These are phyloP conservation scores for Lichina pygmaea DNA, from an alignment of 495 filamentous ascomycete species.

Conservation along the genomic window DNA sequence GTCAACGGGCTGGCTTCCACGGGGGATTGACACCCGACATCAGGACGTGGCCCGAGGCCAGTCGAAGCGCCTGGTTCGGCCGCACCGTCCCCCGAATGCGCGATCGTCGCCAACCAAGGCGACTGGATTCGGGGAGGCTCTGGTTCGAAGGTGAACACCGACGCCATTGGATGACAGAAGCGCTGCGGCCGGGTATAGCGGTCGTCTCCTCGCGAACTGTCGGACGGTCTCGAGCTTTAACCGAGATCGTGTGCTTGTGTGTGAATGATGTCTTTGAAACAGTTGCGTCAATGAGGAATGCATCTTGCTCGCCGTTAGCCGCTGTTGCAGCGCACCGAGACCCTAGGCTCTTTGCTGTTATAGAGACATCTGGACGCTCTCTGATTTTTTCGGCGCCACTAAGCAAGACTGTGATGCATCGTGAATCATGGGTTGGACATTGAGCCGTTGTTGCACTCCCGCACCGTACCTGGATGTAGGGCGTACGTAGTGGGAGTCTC, in stretches of 20 bases:
- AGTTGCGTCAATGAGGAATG: neutral
- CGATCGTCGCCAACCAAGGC: constrained; percentile 44
- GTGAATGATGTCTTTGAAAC: neutral
- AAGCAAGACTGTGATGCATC: too few relatives aligned
- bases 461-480: too few relatives aligned
- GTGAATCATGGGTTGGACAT: too few relatives aligned
- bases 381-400: too few relatives aligned
- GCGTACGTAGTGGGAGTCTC: too few relatives aligned
- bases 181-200: too few relatives aligned
- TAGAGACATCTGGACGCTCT: too few relatives aligned
- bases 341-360: too few relatives aligned
- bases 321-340: too few relatives aligned
- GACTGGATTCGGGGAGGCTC: constrained; percentile 70
- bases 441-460: too few relatives aligned
- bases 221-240: too few relatives aligned
- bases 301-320: neutral
- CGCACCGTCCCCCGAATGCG: constrained; percentile 11
- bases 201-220: too few relatives aligned
- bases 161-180: constrained; percentile 34
- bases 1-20: constrained; percentile 45
- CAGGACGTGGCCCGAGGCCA: constrained; percentile 9
- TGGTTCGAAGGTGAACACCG: constrained; percentile 84
- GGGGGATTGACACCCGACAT: constrained; percentile 9
- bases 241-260: neutral
- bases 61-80: constrained; percentile 6